Evolutionary conservation across 1,139 yeast species (phyloP).

Genomic region (Debaryomyces subglobosus): DNA sequence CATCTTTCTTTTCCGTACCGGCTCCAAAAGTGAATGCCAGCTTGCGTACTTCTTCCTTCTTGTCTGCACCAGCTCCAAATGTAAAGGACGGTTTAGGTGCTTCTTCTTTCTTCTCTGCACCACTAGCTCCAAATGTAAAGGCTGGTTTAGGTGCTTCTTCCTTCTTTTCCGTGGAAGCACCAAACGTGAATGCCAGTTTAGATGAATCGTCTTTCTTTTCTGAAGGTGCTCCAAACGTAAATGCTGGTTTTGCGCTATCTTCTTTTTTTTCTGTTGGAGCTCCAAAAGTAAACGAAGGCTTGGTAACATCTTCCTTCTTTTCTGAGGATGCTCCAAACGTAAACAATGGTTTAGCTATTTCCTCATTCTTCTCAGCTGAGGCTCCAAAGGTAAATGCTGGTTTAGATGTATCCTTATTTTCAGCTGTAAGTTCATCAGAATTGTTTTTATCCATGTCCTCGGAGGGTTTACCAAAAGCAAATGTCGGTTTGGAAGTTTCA

Average conservation of each 20-base stretch:
- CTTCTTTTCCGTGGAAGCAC: not conserved
- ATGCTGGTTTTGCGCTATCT: conserved; percentile 9
- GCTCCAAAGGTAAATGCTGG: conserved; percentile 11
- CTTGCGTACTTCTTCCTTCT: conserved; percentile 9
- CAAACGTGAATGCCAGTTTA: conserved; percentile 10
- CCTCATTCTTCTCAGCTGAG: not conserved
- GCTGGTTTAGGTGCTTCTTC: conserved; percentile 3
- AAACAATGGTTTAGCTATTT: conserved; percentile 8
- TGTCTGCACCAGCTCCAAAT: conserved; percentile 12
- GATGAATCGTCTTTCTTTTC: not conserved
- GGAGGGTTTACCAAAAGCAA: not conserved
- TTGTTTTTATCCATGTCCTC: not conserved
- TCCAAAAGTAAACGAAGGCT: conserved; percentile 8
- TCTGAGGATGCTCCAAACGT: conserved; percentile 10
- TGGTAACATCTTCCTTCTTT: not conserved
- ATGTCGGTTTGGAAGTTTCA: not conserved
- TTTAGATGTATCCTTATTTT: conserved; percentile 8
- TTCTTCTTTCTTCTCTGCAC: conserved; percentile 11
- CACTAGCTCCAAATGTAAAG: conserved; percentile 15
- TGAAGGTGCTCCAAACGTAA: conserved; percentile 11
- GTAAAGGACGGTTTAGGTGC: conserved; percentile 12
- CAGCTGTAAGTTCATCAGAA: conserved; percentile 6
- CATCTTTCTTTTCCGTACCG: conserved; percentile 12
- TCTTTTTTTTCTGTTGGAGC: not conserved
- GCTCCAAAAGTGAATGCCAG: conserved; percentile 14